Base-by-base conservation (phyloP, 768 basidiomycete genomes). In the Kwoniella bestiolae region DNA sequence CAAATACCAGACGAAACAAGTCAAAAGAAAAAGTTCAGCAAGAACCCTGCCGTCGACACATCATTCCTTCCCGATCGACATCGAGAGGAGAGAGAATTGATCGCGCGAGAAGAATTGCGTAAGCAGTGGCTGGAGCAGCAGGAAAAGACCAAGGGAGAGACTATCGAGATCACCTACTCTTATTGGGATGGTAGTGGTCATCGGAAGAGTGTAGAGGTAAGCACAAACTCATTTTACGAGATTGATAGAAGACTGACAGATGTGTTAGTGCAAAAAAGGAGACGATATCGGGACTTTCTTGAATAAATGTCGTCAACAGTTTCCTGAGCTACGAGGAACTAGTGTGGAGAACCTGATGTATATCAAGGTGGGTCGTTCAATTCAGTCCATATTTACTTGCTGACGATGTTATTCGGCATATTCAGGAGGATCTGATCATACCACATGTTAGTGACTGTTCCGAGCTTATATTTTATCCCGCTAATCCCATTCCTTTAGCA, bases 181-280 rank as follows among this genome's bases (percentile, higher is more conserved):
- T 99, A 89, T 80, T 99, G 96, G 96, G 96, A 99, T 79, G 96
- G 96, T 11, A 93, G 90, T 74, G 96, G 96, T 0, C 96, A 98
- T 82, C 85, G 96, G 57, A 96, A 94, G 83, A 89, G 88, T 55
- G 94, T 95, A 16, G 85, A 83, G 74, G 95, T 95, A 74, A 82
- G 31, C 25, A 23, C 41, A 32, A 18, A 18, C 6, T 28, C 12
- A 26, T 45, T n/a, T 51, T 16, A 46, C 21, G n/a, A 57, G 26
- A 38, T 9, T 14, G 38, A 41, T 9, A 41, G 38, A 18, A 11
- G 18, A 41, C 60, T 51, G 23, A 61, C 9, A 25, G 16, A 18
- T 29, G 12, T 18, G 50, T 34, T 79, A 98, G 95, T 97, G 94
- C 82, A 95, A 92, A 86, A 99, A 99, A 80, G 94, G 95, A 29